Percentiles rank a stretch among this genome's conserved stretches.
Conservation (phyloP, 108 stramenopile species). For the Aurantiochytrium sp. region DNA sequence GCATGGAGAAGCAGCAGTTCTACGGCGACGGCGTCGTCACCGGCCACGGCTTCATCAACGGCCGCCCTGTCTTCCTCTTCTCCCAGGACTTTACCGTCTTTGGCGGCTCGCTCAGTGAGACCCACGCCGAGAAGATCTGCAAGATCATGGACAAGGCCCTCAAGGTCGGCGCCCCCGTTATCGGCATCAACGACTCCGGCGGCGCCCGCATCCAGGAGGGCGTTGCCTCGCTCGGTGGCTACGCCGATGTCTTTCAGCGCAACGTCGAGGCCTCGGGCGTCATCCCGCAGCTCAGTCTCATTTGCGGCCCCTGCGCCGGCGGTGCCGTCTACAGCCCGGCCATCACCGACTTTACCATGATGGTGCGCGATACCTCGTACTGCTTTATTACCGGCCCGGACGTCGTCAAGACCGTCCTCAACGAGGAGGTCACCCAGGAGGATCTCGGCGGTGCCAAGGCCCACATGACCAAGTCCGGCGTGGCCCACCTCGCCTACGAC, state of each 20-base stretch:
- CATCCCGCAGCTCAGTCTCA: slow-evolving; percentile 84
- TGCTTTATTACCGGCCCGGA: slow-evolving; percentile 99
- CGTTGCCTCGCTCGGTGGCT: slow-evolving; percentile 87
- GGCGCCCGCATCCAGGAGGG: slow-evolving; percentile 99
- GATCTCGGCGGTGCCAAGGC: slow-evolving; percentile 87
- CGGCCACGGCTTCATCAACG: slow-evolving; percentile 62
- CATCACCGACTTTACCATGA: slow-evolving; percentile 99
- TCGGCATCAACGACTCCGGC: slow-evolving; percentile 97
- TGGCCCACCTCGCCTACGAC: slow-evolving; percentile 84
- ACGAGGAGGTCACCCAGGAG: slow-evolving; percentile 94
- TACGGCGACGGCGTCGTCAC: slow-evolving; percentile 94
- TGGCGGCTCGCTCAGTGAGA: slow-evolving; percentile 88
- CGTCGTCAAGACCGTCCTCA: slow-evolving; percentile 98
- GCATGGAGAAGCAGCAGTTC: slow-evolving; percentile 71
- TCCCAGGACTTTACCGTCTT: slow-evolving; percentile 97
- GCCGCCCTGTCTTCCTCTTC: slow-evolving; percentile 78
- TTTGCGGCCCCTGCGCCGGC: slow-evolving; percentile 91
- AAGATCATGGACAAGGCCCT: slow-evolving; percentile 98
- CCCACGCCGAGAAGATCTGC: slow-evolving; percentile 97
- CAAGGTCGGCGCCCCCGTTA: slow-evolving; percentile 87
- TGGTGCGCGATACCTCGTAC: slow-evolving; percentile 88
- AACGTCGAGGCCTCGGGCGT: slow-evolving; percentile 95
- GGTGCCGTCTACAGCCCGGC: slow-evolving; percentile 95
- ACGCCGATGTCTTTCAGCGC: slow-evolving; percentile 96
- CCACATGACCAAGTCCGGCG: slow-evolving; percentile 83